These are phyloP conservation scores for Aspergillus asperescens DNA, from an alignment of 495 filamentous ascomycete genomes.

Conservation along the genomic window DNA sequence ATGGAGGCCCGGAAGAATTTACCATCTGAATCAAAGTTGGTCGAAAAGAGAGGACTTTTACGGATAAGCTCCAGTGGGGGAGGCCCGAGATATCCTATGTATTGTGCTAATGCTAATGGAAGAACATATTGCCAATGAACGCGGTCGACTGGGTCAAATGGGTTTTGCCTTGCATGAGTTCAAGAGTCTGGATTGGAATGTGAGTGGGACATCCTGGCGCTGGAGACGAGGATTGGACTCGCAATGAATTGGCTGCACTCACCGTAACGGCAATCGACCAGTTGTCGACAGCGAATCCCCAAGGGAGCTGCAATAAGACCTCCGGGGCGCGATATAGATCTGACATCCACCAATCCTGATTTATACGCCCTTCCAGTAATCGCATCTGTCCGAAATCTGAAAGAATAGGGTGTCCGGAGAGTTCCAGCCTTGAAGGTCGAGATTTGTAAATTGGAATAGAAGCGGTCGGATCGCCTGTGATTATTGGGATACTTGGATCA, in stretches of 20 bases:
- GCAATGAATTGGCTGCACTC: too few relatives aligned
- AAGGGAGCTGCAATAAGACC: conserved; percentile 37
- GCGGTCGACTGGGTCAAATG: conserved; percentile 24
- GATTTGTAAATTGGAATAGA: background rate
- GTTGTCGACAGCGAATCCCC: conserved; percentile 39
- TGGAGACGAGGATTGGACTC: too few relatives aligned
- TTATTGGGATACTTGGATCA: too few relatives aligned
- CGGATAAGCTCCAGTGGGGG: conserved; percentile 19
- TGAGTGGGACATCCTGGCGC: too few relatives aligned
- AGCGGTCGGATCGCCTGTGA: too few relatives aligned
- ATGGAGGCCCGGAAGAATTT: too few relatives aligned
- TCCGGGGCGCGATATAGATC: conserved; percentile 42
- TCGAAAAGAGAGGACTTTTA: conserved; percentile 18
- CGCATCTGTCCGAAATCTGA: conserved; percentile 32
- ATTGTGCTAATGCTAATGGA: conserved; percentile 23
- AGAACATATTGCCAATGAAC: conserved; percentile 21
- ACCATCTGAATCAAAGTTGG: conserved; percentile 23
- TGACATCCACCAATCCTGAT: conserved; percentile 31
- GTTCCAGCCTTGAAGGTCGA: conserved; percentile 1
- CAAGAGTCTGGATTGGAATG: too few relatives aligned
- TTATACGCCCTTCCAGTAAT: conserved; percentile 23
- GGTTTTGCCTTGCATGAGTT: conserved; percentile 19
- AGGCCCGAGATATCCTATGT: conserved; percentile 21
- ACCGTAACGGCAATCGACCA: conserved; percentile 44
- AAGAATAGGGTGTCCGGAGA: conserved; percentile 24